These are phyloP conservation scores for Cyanodermella asteris DNA, from an alignment of 2,329 filamentous ascomycete species.

Conservation along the genomic window DNA sequence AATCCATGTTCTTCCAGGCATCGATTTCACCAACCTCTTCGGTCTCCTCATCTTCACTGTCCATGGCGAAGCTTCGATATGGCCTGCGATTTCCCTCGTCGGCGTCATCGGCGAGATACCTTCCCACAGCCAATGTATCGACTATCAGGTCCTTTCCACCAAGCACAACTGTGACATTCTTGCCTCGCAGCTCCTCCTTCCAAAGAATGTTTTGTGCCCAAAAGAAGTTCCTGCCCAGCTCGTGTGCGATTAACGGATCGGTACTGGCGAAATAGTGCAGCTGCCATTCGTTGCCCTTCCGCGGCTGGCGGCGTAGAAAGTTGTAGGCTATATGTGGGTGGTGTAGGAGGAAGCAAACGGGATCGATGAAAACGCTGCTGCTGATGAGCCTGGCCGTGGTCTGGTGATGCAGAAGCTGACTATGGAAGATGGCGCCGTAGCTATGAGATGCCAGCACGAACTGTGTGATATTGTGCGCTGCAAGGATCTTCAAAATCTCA, in stretches of 20 bases:
- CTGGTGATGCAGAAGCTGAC: conserved; percentile 35
- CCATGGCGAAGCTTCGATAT: too few relatives aligned
- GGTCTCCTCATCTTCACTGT: neutral
- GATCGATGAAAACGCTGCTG: conserved; percentile 34
- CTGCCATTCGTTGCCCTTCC: conserved; percentile 43
- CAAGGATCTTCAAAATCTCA: conserved; percentile 35
- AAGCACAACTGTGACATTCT: conserved; percentile 33
- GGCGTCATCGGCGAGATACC: conserved; percentile 29
- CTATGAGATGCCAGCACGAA: conserved; percentile 41
- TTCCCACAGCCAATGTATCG: conserved; percentile 33
- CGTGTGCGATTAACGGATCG: conserved; percentile 44
- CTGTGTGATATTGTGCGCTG: conserved; percentile 32
- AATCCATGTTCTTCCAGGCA: conserved; percentile 10
- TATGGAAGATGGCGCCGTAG: conserved; percentile 41
- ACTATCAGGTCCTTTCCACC: conserved; percentile 43
- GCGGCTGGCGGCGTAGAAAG: conserved; percentile 35
- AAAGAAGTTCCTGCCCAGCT: conserved; percentile 44
- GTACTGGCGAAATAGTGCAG: conserved; percentile 49
- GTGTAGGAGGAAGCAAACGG: conserved; percentile 45
- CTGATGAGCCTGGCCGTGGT: conserved; percentile 24
- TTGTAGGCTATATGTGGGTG: conserved; percentile 51
- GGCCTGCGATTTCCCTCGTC: too few relatives aligned
- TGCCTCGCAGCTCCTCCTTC: conserved; percentile 37
- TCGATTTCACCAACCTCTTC: too few relatives aligned
- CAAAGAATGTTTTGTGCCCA: conserved; percentile 51